These are phyloP conservation scores for Crepidotus sp. DNA, from an alignment of 1,284 basidiomycete genomes.

Conservation along the genomic window DNA sequence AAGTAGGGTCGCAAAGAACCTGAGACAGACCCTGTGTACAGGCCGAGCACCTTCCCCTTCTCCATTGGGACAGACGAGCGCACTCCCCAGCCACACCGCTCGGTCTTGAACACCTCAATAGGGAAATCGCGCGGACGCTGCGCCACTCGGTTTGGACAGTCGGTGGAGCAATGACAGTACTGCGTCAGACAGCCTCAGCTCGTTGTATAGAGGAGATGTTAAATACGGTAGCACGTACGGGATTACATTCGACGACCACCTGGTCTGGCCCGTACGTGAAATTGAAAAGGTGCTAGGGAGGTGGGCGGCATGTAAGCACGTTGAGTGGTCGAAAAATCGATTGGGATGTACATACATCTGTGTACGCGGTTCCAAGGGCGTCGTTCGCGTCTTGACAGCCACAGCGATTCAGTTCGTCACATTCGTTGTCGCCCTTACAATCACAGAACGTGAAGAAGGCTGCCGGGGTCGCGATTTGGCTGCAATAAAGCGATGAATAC, in stretches of 20 bases:
- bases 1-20: neutral
- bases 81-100: constrained; percentile 46
- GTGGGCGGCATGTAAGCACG: neutral
- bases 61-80: constrained; percentile 20
- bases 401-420: neutral
- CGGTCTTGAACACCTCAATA: constrained; percentile 52
- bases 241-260: constrained; percentile 5
- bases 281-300: constrained; percentile 1
- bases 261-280: neutral
- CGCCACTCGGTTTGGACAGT: constrained; percentile 45
- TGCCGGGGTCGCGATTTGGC: neutral
- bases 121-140: constrained; percentile 40
- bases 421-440: neutral
- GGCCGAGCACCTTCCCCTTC: constrained; percentile 9
- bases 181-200: constrained; percentile 18
- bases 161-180: constrained; percentile 37
- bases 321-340: neutral
- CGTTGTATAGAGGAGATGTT: neutral
- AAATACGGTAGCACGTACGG: neutral
- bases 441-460: neutral
- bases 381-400: neutral
- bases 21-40: constrained; percentile 15
- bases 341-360: constrained; percentile 4
- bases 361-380: neutral
- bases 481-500: neutral